phyloP scores from a whole-genome alignment of 1,284 basidiomycete species.

The Trichosporon sp. region DNA sequence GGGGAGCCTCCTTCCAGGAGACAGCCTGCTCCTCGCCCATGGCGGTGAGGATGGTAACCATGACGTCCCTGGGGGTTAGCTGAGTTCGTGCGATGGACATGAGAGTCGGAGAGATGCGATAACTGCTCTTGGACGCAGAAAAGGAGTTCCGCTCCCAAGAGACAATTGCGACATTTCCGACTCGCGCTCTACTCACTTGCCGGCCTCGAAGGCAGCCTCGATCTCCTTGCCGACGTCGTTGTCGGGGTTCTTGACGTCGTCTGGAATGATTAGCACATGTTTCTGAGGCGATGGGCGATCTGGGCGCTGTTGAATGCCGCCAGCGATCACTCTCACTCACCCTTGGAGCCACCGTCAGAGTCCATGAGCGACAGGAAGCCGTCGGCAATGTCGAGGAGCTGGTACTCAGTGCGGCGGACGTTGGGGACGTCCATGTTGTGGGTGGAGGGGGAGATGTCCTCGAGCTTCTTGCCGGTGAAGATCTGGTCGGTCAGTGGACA shows the following conservation, averaged over 20 bases:
- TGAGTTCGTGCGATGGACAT: too few species aligned
- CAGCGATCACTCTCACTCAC: neutral
- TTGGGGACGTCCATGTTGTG: constrained; percentile 86
- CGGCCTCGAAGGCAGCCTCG: constrained; percentile 66
- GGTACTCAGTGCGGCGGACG: constrained; percentile 84
- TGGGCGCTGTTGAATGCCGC: too few species aligned
- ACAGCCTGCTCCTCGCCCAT: constrained; percentile 80
- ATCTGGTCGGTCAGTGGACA: constrained; percentile 57
- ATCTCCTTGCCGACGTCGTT: constrained; percentile 75
- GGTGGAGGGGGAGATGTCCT: constrained; percentile 92
- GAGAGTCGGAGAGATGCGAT: too few species aligned
- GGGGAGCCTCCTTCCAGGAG: constrained; percentile 44
- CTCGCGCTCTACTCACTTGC: constrained; percentile 52
- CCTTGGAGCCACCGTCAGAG: constrained; percentile 71
- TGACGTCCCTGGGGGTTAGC: constrained; percentile 51
- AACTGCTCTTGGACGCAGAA: neutral
- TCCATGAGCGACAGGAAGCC: constrained; percentile 93
- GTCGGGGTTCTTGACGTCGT: constrained; percentile 93
- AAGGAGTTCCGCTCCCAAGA: neutral
- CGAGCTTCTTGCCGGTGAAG: constrained; percentile 92
- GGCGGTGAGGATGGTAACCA: constrained; percentile 79
- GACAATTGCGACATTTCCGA: neutral
- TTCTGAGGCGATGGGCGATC: too few species aligned
- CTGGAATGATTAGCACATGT: too few species aligned
- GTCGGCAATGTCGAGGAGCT: constrained; percentile 84